Evolutionary conservation across 1,284 basidiomycete genomes (phyloP).

Genomic region (Pseudozyma hubeiensis): DNA sequence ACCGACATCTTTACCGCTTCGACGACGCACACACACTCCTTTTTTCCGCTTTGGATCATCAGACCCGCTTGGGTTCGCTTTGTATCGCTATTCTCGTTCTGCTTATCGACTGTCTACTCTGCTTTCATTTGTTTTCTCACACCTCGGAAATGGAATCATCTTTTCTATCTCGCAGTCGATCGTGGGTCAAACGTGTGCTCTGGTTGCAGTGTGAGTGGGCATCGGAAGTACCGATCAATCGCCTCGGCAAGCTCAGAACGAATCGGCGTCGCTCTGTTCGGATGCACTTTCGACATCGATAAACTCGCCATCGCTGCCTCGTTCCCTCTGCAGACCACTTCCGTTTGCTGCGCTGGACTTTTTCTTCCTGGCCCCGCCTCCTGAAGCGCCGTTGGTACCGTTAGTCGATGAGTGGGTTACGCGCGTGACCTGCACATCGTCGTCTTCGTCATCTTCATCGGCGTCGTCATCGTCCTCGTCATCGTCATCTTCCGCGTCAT

Average conservation of each 20-base stretch:
- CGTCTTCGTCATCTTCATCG: conserved; percentile 25
- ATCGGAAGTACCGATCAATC: no score
- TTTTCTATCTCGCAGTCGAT: no score
- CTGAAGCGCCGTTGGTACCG: background rate
- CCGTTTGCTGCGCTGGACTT: background rate
- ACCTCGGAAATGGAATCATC: no score
- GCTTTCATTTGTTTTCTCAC: no score
- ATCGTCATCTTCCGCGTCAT: conserved; percentile 27
- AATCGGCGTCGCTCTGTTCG: conserved; percentile 48
- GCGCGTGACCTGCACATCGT: conserved; percentile 24
- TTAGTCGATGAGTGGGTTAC: conserved; percentile 2
- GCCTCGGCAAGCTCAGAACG: conserved; percentile 17
- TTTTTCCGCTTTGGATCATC: no score
- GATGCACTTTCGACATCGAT: conserved; percentile 51
- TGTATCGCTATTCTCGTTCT: no score
- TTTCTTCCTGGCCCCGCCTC: conserved; percentile 10
- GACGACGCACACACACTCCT: background rate
- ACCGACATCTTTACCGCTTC: background rate
- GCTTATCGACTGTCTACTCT: no score
- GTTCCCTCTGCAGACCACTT: conserved; percentile 37
- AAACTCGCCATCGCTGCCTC: conserved; percentile 49
- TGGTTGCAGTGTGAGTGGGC: no score
- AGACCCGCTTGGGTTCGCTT: no score
- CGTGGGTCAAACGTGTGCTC: no score
- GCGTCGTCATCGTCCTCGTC: conserved; percentile 31